Evolutionary conservation across 139 green algal species (phyloP).

Genomic region (Nannochloris sp.): DNA sequence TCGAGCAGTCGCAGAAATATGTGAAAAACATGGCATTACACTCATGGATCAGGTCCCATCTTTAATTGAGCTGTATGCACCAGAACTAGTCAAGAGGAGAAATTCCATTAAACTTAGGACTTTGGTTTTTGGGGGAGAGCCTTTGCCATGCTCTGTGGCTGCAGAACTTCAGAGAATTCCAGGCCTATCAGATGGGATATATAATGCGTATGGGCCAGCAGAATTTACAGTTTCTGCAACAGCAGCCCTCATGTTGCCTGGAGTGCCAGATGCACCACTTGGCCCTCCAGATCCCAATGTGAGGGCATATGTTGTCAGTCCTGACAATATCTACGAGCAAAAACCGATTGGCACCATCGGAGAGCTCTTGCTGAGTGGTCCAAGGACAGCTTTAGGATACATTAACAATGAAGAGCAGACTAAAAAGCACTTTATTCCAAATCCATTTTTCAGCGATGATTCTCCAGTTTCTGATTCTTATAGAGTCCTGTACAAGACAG

Average conservation of each 20-base stretch:
- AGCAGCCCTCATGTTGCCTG: not conserved
- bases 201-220: conserved; percentile 33
- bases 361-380: conserved; percentile 39
- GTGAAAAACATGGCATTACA: conserved; percentile 11
- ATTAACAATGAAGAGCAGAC: conserved; percentile 18
- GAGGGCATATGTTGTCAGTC: conserved; percentile 27
- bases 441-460: conserved; percentile 26
- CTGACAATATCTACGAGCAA: conserved; percentile 5
- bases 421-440: conserved; percentile 24
- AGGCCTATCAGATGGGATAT: conserved; percentile 5
- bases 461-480: not conserved
- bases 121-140: conserved; percentile 5
- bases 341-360: conserved; percentile 27
- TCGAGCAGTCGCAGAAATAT: conserved; percentile 6
- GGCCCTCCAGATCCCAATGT: conserved; percentile 37
- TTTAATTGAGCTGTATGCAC: not conserved
- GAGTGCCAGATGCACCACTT: conserved; percentile 13
- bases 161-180: not conserved
- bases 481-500: conserved; percentile 15
- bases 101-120: not conserved
- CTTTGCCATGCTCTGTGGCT: conserved; percentile 1
- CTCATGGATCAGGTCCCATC: not conserved
- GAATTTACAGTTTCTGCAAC: conserved; percentile 29
- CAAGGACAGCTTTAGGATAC: conserved; percentile 34
- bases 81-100: not conserved